A percentile compares a stretch with the other conserved stretches of the same genome.
Evolutionary conservation across 2,329 filamentous ascomycete genomes (phyloP).

Genomic region (Trichophyton simii): DNA sequence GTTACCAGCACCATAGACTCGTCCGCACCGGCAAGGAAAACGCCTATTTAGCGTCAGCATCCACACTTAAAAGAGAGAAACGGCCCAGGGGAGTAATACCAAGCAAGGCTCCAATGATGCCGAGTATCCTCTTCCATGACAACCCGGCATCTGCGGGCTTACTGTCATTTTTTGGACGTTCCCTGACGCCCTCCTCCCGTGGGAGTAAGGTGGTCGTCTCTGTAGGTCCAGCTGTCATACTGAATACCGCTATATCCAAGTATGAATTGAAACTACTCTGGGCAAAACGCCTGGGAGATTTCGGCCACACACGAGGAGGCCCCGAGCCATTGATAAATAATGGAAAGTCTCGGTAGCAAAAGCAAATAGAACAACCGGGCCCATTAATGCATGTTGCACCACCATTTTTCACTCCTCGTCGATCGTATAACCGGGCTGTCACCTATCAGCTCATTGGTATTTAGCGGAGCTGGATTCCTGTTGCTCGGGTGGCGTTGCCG

Average conservation of each 20-base stretch:
- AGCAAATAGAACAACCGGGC: neutral
- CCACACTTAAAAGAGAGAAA: neutral
- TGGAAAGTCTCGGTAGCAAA: neutral
- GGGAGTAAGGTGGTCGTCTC: neutral
- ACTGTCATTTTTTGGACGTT: neutral
- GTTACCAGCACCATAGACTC: conserved; percentile 4
- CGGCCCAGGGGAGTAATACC: neutral
- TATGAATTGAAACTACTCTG: neutral
- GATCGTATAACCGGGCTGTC: neutral
- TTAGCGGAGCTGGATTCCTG: neutral
- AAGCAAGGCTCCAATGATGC: neutral
- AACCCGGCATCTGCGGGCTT: neutral
- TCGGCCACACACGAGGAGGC: neutral
- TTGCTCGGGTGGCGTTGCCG: neutral
- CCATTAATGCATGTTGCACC: neutral
- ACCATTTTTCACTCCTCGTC: neutral
- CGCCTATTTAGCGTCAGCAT: neutral
- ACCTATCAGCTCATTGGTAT: neutral
- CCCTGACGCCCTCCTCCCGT: neutral
- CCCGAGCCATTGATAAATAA: neutral
- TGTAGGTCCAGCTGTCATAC: neutral
- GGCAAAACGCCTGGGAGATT: neutral
- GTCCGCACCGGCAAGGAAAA: conserved; percentile 2
- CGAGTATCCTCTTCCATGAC: neutral
- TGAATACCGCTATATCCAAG: neutral